Base-by-base conservation (phyloP, 768 basidiomycete species). In the Tulasnella sp. region DNA sequence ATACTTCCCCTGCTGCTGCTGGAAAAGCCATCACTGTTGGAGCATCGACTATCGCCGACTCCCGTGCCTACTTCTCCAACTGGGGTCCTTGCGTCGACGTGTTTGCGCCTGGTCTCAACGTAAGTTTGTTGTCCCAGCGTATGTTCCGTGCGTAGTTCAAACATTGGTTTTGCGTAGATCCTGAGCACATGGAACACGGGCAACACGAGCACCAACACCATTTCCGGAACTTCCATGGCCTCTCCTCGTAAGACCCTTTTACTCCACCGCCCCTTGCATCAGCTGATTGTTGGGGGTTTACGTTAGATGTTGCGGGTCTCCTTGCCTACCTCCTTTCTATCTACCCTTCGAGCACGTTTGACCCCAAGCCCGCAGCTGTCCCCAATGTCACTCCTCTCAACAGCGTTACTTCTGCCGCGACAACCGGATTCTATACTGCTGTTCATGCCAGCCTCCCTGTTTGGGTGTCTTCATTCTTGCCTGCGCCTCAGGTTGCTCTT, bases 211-310 rank as follows among this genome's bases (percentile, higher is more conserved):
- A 75, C 74, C 48, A 79, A 82, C 63, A 86, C 83, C 7, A 79
- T 96, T 63, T 90, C 87, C 0, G 90, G 90, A 40, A 92, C 90
- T 6, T 90, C 86, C 14, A 96, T 96, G 91, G 92, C 93, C 12
- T 87, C 87, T 6, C 94, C 94, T 43, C 92, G 70, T 75, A 59
- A 67, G 70, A 64, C 7, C 17, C 34, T 31, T n/a, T n/a, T 32
- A 23, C n/a, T 27, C 8, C 19, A 32, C 3, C 19, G 0, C 21
- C 17, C 41, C 36, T 2, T 40, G n/a, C 46, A 21, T 43, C 4
- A 27, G 21, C 40, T 53, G 17, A 48, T 37, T 23, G 21, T 27
- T 34, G 17, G n/a, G 14, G 34, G n/a, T 49, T 40, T 19, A 32
- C 48, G 25, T 7, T 27, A 63, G 65, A 82, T 79, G 60, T 61